phyloP scores from a whole-genome alignment of 2,329 filamentous ascomycete species.

The Colletotrichum lindemuthianum region DNA sequence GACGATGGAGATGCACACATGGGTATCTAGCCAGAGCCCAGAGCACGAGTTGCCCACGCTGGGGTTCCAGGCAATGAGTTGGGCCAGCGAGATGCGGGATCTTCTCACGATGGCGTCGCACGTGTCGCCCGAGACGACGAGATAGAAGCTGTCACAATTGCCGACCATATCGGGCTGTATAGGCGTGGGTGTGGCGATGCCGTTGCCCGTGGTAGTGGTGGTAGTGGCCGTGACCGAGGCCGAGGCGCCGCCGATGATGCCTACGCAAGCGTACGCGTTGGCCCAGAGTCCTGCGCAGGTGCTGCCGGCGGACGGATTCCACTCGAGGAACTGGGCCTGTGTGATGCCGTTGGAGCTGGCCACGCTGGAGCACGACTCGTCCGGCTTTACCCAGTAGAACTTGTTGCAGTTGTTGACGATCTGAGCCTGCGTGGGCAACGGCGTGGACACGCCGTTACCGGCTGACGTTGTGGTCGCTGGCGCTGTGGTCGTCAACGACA shows the following conservation, averaged over 20 bases:
- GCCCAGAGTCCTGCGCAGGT: neutral
- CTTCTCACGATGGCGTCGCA: too few relatives aligned
- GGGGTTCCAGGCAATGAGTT: too few relatives aligned
- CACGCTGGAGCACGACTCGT: slow-evolving; percentile 27
- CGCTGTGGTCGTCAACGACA: neutral
- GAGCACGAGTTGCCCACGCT: too few relatives aligned
- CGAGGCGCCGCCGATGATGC: neutral
- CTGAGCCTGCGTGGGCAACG: slow-evolving; percentile 23
- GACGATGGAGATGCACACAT: too few relatives aligned
- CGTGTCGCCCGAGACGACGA: too few relatives aligned
- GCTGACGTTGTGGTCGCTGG: neutral
- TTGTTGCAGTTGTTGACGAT: slow-evolving; percentile 36
- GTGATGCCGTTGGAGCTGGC: neutral
- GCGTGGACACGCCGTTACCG: slow-evolving; percentile 33
- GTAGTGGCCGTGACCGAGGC: neutral
- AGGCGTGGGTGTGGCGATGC: neutral
- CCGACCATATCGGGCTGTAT: neutral
- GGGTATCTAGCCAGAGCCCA: too few relatives aligned
- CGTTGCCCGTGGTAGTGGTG: neutral
- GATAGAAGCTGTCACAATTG: neutral
- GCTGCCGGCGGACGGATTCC: neutral
- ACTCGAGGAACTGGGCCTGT: neutral
- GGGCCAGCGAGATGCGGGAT: too few relatives aligned
- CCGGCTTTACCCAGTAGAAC: slow-evolving; percentile 29
- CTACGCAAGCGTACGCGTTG: neutral